phyloP scores from a whole-genome alignment of 306 rosid genomes.

The Vigna reflexopilosa region DNA sequence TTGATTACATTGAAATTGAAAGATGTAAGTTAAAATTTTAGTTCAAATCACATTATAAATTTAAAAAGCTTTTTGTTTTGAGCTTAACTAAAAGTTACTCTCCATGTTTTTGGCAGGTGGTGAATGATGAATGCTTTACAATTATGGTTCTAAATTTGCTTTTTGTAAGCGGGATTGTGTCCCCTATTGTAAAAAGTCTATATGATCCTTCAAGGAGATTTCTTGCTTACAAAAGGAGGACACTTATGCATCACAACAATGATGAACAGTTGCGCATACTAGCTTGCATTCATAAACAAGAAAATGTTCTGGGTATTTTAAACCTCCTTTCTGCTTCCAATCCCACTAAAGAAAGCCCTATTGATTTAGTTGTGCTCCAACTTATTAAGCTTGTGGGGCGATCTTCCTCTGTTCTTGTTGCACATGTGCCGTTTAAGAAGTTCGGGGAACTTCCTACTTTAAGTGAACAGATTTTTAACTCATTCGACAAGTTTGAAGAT shows the following conservation, averaged over 20 bases:
- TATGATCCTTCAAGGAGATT: constrained; percentile 67
- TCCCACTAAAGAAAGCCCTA: constrained; percentile 52
- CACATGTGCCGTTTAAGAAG: constrained; percentile 48
- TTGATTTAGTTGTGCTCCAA: constrained; percentile 58
- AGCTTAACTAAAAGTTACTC: neutral
- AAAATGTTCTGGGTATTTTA: constrained; percentile 55
- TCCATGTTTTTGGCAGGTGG: constrained; percentile 49
- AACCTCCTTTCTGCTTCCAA: constrained; percentile 72
- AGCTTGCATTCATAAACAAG: constrained; percentile 64
- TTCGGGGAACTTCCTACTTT: constrained; percentile 28
- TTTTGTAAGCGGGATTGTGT: constrained; percentile 56
- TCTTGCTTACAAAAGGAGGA: constrained; percentile 69
- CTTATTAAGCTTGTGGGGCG: constrained; percentile 64
- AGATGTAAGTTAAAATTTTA: constrained; percentile 48
- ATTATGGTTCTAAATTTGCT: constrained; percentile 57
- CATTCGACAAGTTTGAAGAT: constrained; percentile 52
- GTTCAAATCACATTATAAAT: neutral
- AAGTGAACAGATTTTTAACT: constrained; percentile 55
- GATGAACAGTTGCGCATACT: constrained; percentile 62
- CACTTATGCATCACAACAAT: constrained; percentile 54
- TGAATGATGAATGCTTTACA: constrained; percentile 66
- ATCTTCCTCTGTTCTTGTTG: constrained; percentile 58
- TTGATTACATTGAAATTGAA: constrained; percentile 41
- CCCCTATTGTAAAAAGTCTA: constrained; percentile 59
- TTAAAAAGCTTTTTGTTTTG: neutral